phyloP scores from a whole-genome alignment of 768 basidiomycete species.

The Pleurotus djamor region DNA sequence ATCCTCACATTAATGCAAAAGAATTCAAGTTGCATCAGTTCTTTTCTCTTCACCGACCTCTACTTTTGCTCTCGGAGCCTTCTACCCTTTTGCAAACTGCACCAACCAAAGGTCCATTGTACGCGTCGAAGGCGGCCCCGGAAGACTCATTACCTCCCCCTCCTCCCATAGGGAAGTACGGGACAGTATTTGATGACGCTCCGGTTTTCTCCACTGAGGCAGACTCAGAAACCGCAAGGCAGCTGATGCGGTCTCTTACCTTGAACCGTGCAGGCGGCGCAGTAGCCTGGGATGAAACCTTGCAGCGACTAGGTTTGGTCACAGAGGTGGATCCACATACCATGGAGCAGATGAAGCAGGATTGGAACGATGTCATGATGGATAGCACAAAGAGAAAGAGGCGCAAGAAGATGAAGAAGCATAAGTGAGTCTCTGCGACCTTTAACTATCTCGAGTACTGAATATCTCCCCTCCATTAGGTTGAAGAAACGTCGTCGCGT shows the following conservation, averaged over 20 bases:
- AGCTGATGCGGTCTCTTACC: constrained; percentile 73
- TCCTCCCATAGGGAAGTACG: constrained; percentile 16
- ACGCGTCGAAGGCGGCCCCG: constrained; percentile 17
- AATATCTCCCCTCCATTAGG: constrained; percentile 36
- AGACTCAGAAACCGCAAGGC: constrained; percentile 78
- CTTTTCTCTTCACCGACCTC: constrained; percentile 78
- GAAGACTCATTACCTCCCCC: neutral
- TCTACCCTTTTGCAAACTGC: constrained; percentile 36
- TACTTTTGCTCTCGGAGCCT: constrained; percentile 68
- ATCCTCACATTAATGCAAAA: constrained; percentile 59
- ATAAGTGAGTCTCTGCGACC: constrained; percentile 63
- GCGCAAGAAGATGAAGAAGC: constrained; percentile 95
- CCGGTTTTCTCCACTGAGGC: constrained; percentile 59
- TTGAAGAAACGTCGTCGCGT: constrained; percentile 91
- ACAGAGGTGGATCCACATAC: constrained; percentile 46
- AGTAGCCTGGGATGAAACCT: constrained; percentile 65
- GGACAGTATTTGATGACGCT: constrained; percentile 33
- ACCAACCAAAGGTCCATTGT: constrained; percentile 14
- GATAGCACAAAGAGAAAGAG: constrained; percentile 86
- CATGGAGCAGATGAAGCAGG: constrained; percentile 51
- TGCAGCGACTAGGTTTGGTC: constrained; percentile 64
- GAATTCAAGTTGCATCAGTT: constrained; percentile 84
- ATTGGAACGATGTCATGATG: constrained; percentile 65
- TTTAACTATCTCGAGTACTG: constrained; percentile 2
- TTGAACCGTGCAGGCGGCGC: constrained; percentile 62